Conservation (phyloP, 2,329 filamentous ascomycete species). For the Paraphoma chrysanthemicola region DNA sequence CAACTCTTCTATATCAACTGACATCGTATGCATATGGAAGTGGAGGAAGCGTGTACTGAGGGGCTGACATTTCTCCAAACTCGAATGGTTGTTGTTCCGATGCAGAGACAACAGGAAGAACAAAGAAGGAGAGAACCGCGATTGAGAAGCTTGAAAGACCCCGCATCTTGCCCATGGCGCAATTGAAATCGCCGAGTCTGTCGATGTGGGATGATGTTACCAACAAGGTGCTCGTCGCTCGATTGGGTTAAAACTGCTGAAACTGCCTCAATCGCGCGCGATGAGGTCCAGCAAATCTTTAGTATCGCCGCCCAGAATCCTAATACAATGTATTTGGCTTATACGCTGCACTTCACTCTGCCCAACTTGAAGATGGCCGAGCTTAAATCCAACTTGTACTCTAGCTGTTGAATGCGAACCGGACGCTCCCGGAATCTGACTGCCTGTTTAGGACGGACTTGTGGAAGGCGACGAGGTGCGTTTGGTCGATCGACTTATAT, state of each 20-base stretch:
- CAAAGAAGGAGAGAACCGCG: conserved; percentile 18
- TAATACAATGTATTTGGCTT: too few relatives aligned
- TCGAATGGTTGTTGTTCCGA: conserved; percentile 45
- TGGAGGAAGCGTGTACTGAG: conserved; percentile 66
- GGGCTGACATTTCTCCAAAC: conserved; percentile 44
- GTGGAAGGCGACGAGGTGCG: too few relatives aligned
- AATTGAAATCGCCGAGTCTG: conserved; percentile 19
- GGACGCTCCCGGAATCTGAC: too few relatives aligned
- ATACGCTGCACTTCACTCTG: too few relatives aligned
- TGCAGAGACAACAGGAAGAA: conserved; percentile 19
- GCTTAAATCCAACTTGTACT: too few relatives aligned
- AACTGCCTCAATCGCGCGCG: conserved; percentile 41
- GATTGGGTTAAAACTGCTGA: conserved; percentile 18
- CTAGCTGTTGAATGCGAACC: too few relatives aligned
- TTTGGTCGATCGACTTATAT: too few relatives aligned
- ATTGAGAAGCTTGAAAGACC: conserved; percentile 17
- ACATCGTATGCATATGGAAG: conserved; percentile 76
- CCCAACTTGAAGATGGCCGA: too few relatives aligned
- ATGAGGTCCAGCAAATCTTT: not conserved
- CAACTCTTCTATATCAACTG: conserved; percentile 39
- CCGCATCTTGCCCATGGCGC: conserved; percentile 31
- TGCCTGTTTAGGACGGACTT: too few relatives aligned
- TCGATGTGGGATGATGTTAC: conserved; percentile 15
- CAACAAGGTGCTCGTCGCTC: conserved; percentile 43
- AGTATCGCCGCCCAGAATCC: too few relatives aligned